Percentiles rank a stretch among this genome's conserved stretches.
These are phyloP conservation scores for Physcia stellaris DNA, from an alignment of 495 filamentous ascomycete species.

Conservation along the genomic window DNA sequence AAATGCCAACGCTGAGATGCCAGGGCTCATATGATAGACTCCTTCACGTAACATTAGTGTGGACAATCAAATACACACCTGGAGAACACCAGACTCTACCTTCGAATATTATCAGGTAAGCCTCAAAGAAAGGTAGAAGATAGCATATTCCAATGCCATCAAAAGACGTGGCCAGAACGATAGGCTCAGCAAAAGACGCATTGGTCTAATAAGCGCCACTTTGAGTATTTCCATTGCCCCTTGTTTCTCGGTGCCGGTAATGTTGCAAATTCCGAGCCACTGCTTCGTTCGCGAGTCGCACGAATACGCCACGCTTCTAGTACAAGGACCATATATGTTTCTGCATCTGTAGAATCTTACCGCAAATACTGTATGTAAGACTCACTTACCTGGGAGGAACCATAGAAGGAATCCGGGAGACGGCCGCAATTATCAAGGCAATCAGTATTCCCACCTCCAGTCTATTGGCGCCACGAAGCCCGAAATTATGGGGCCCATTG, in stretches of 20 bases:
- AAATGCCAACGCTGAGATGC: slow-evolving; percentile 23
- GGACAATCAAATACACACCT: too few relatives aligned
- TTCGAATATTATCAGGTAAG: slow-evolving; percentile 41
- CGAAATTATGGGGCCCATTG: slow-evolving; percentile 24
- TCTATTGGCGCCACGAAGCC: slow-evolving; percentile 24
- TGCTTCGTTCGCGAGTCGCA: background rate
- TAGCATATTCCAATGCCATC: slow-evolving; percentile 40
- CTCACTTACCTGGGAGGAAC: background rate
- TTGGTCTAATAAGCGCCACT: slow-evolving; percentile 31
- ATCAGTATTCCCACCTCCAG: slow-evolving; percentile 3
- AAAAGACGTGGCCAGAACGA: slow-evolving; percentile 44
- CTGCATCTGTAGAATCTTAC: too few relatives aligned
- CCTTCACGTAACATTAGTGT: too few relatives aligned
- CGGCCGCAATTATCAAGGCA: background rate
- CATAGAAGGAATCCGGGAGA: background rate
- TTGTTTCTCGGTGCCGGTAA: background rate
- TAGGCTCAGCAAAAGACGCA: slow-evolving; percentile 42
- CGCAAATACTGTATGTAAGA: background rate
- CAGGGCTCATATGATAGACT: slow-evolving; percentile 26
- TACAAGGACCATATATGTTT: slow-evolving; percentile 6
- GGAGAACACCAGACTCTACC: slow-evolving; percentile 7
- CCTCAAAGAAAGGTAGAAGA: slow-evolving; percentile 53
- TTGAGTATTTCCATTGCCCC: background rate
- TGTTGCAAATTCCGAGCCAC: background rate
- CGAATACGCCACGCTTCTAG: slow-evolving; percentile 1